These are phyloP conservation scores for Penicillium mononematosum DNA, from an alignment of 495 filamentous ascomycete species.

Conservation along the genomic window DNA sequence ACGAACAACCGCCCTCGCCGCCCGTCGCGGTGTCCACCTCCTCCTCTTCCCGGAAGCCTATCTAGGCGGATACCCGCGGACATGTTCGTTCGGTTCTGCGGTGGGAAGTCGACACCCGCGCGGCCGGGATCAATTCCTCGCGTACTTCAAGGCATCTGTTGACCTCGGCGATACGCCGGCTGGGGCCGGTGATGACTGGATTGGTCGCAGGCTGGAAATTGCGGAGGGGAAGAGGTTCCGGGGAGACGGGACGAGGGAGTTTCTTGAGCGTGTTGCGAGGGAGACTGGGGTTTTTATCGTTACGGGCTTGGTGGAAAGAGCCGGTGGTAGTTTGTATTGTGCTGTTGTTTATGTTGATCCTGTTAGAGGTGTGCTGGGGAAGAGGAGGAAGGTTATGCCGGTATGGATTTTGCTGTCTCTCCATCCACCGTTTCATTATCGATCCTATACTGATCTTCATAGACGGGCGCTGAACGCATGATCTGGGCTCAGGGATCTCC, in stretches of 20 bases:
- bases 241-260: conserved; percentile 85
- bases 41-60: conserved; percentile 93
- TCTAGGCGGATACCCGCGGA: conserved; percentile 88
- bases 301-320: conserved; percentile 73
- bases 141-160: conserved; percentile 74
- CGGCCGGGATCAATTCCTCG: conserved; percentile 80
- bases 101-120: conserved; percentile 65
- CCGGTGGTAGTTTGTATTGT: conserved; percentile 84
- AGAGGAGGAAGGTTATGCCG: conserved; percentile 94
- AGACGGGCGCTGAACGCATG: conserved; percentile 78
- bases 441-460: background rate
- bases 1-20: conserved; percentile 46
- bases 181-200: conserved; percentile 73
- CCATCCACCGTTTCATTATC: background rate
- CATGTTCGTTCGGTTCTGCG: conserved; percentile 70
- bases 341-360: conserved; percentile 82
- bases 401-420: conserved; percentile 32
- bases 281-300: conserved; percentile 80
- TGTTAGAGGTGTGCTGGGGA: conserved; percentile 66
- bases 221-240: conserved; percentile 49
- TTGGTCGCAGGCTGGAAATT: conserved; percentile 57
- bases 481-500: conserved; percentile 89
- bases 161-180: conserved; percentile 84
- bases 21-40: conserved; percentile 60
- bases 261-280: conserved; percentile 67